A percentile compares a stretch with the other conserved stretches of the same genome.
Conservation (phyloP, 2,329 filamentous ascomycete genomes). For the Metarhizium guizhouense region DNA sequence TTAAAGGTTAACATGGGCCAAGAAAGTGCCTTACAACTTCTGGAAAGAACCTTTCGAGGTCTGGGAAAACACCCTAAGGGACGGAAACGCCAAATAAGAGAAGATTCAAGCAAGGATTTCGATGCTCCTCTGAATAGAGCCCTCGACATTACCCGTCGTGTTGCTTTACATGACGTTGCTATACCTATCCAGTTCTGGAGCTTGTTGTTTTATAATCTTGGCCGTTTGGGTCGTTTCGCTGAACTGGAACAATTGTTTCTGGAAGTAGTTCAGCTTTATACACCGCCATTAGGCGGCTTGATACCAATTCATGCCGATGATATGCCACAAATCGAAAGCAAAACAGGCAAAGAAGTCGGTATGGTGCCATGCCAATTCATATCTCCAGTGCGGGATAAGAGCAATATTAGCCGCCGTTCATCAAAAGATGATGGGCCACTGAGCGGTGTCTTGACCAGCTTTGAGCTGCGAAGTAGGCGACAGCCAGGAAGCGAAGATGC, state of each 20-base stretch:
- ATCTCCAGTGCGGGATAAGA: not conserved
- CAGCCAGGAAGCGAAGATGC: not conserved
- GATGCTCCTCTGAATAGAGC: constrained; percentile 19
- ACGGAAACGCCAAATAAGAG: not conserved
- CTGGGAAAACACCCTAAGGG: constrained; percentile 18
- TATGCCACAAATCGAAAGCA: constrained; percentile 19
- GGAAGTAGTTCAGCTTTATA: constrained; percentile 33
- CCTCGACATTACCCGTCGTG: constrained; percentile 18
- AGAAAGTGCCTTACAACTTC: constrained; percentile 16
- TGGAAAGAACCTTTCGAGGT: constrained; percentile 17
- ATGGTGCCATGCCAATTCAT: not conserved
- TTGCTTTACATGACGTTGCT: constrained; percentile 22
- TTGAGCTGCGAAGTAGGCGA: not conserved
- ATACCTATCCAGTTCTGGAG: constrained; percentile 32
- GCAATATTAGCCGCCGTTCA: not conserved
- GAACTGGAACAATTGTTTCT: constrained; percentile 36
- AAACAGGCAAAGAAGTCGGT: not conserved
- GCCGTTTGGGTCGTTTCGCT: constrained; percentile 31
- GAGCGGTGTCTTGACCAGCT: not conserved
- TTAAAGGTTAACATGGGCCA: constrained; percentile 19
- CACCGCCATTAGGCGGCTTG: constrained; percentile 18
- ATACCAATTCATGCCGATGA: constrained; percentile 36
- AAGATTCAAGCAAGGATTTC: not conserved
- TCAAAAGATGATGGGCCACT: not conserved
- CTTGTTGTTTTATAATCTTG: constrained; percentile 33